Evolutionary conservation across 108 stramenopile species (phyloP), one percentile per base, ranked within the genome.

Genomic region (Fistulifera pelliculosa): DNA sequence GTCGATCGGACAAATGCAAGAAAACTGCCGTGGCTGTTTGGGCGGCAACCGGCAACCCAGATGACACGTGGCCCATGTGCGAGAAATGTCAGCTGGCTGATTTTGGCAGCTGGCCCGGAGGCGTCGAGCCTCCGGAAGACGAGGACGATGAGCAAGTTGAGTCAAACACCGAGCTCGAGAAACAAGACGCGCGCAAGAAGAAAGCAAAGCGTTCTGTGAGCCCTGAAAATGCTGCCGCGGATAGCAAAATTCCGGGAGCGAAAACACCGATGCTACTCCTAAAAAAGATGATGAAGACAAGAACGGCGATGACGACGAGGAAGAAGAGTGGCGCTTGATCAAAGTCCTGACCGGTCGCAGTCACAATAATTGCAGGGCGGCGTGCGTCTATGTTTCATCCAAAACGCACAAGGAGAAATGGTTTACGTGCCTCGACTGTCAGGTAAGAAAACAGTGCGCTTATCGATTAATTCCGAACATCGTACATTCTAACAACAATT

Each of bases 1-100:
- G 77, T 52, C 48, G 63, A 7, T 54, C 60, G 21, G 61, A 69
- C 27, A 52, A 44, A 24, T 81, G 80, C 62, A 14, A 38, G 12
- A 53, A 48, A 52, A 59, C 27, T 52, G 76, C 72, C 31, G 64
- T 72, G 0, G 72, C 67, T 4, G 58, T 47, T n/a, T 85, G 83
- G 80, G 74, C 64, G 16, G 74, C 75, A 7, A 65, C 62, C 15
- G 6, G 31, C 10, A 54, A 59, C 2, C 74, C 77, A 14, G 75
- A 79, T 27, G 58, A 80, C n/a, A 53, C 61, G n/a, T 81, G 83
- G 83, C 54, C 65, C 28, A 49, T 73, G 16, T 85, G 83, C 59
- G 55, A 68, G 43, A 54, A 65, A 41, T 85, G 83, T 59, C 76
- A 78, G 48, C 52, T 13, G 12, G 49, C 44, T 16, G 62, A 72